Conservation (phyloP, 1,284 basidiomycete species). For the Moesziomyces antarcticus region DNA sequence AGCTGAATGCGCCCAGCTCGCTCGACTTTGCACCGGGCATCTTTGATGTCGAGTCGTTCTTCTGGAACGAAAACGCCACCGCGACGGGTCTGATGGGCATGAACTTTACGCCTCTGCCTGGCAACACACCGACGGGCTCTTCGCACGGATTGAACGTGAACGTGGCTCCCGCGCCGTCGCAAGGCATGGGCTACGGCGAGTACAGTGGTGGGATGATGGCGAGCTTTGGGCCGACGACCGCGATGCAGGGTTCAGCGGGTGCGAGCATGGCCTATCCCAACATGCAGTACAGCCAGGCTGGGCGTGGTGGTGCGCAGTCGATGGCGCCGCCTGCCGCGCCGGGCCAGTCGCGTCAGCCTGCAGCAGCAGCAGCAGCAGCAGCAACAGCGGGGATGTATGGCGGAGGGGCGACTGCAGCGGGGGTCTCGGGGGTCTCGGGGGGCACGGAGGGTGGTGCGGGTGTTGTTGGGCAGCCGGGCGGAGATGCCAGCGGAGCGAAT, state of each 20-base stretch:
- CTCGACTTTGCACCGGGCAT: conserved; percentile 40
- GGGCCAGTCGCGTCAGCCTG: neutral
- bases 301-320: neutral
- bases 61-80: conserved; percentile 57
- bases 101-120: conserved; percentile 9
- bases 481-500: neutral
- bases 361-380: too few species aligned
- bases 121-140: neutral
- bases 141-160: neutral
- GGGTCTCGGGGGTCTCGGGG: too few species aligned
- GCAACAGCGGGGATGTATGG: neutral
- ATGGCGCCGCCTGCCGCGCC: neutral
- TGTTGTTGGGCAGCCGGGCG: neutral
- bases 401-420: too few species aligned
- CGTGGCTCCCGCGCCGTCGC: neutral
- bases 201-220: neutral
- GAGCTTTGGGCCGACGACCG: neutral
- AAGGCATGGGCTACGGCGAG: neutral
- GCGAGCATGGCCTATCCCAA: neutral
- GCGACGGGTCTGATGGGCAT: conserved; percentile 25
- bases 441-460: neutral
- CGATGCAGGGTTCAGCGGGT: neutral
- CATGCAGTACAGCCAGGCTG: neutral
- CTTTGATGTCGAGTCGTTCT: conserved; percentile 58
- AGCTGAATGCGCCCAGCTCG: neutral